phyloP scores from a whole-genome alignment of 2,329 filamentous ascomycete species.

The Amesomyces nigricolor region DNA sequence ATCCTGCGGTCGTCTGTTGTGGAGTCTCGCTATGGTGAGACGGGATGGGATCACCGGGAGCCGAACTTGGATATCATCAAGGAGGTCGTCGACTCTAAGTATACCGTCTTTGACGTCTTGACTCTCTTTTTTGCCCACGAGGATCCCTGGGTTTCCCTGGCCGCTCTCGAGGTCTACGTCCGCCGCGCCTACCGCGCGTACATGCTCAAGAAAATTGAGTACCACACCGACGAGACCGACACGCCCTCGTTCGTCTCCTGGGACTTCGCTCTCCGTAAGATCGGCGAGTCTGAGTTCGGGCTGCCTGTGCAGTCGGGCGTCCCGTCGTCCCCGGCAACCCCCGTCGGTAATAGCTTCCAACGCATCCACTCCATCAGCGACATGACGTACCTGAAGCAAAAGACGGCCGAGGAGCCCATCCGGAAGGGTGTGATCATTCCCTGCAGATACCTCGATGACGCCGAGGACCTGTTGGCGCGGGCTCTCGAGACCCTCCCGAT shows the following conservation, averaged over 20 bases:
- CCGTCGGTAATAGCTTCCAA: constrained; percentile 62
- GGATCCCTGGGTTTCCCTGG: constrained; percentile 89
- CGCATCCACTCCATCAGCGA: constrained; percentile 93
- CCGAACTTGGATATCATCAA: constrained; percentile 87
- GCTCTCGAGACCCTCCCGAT: constrained; percentile 78
- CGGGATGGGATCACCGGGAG: constrained; percentile 92
- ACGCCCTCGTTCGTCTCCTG: constrained; percentile 75
- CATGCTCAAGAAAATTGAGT: constrained; percentile 81
- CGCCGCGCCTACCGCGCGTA: constrained; percentile 97
- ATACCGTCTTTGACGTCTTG: constrained; percentile 94
- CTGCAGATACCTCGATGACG: constrained; percentile 88
- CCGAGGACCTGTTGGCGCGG: constrained; percentile 77
- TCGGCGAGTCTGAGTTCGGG: constrained; percentile 86
- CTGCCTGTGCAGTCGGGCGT: constrained; percentile 72
- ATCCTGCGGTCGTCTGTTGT: constrained; percentile 93
- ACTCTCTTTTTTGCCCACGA: constrained; percentile 92
- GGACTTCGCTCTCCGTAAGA: constrained; percentile 93
- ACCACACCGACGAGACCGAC: constrained; percentile 69
- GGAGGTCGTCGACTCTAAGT: constrained; percentile 97
- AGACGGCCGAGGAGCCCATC: constrained; percentile 67
- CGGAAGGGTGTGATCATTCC: constrained; percentile 94
- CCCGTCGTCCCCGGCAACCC: constrained; percentile 78
- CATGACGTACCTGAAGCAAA: constrained; percentile 78
- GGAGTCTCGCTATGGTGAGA: constrained; percentile 95
- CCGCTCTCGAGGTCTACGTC: constrained; percentile 92